These are phyloP conservation scores for Cercospora zeina DNA, from an alignment of 2,329 filamentous ascomycete species.

Conservation along the genomic window DNA sequence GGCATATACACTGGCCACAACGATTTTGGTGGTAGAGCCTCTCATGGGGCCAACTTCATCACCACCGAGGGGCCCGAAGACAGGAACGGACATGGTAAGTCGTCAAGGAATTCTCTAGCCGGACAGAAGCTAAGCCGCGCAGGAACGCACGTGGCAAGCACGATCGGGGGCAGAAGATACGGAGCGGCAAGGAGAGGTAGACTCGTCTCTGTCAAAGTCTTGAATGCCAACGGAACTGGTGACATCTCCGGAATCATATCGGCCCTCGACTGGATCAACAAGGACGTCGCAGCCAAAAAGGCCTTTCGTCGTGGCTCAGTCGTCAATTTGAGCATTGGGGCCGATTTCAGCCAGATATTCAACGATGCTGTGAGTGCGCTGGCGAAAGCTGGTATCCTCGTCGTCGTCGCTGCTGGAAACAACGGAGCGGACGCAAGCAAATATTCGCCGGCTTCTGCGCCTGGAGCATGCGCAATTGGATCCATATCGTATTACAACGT, in stretches of 20 bases:
- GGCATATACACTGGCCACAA: constrained; percentile 33
- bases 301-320: constrained; percentile 35
- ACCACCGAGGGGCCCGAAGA: constrained; percentile 43
- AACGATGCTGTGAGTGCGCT: constrained; percentile 39
- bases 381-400: constrained; percentile 43
- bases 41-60: constrained; percentile 28
- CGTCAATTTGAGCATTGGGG: constrained; percentile 46
- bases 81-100: constrained; percentile 63
- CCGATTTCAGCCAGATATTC: constrained; percentile 33
- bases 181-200: constrained; percentile 54
- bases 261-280: constrained; percentile 49
- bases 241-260: constrained; percentile 47
- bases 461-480: constrained; percentile 41
- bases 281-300: constrained; percentile 67
- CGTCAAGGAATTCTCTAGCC: too few relatives aligned
- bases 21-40: constrained; percentile 44
- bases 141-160: constrained; percentile 64
- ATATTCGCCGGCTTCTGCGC: constrained; percentile 40
- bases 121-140: not conserved
- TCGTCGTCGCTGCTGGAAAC: constrained; percentile 43
- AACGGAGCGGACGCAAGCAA: constrained; percentile 33
- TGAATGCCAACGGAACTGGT: constrained; percentile 47
- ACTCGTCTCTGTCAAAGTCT: constrained; percentile 53
- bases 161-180: constrained; percentile 63
- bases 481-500: constrained; percentile 37